Percentiles rank a stretch among this genome's conserved stretches.
Evolutionary conservation across 345 rosid species (phyloP).

Genomic region (Citrus mangshanensis): DNA sequence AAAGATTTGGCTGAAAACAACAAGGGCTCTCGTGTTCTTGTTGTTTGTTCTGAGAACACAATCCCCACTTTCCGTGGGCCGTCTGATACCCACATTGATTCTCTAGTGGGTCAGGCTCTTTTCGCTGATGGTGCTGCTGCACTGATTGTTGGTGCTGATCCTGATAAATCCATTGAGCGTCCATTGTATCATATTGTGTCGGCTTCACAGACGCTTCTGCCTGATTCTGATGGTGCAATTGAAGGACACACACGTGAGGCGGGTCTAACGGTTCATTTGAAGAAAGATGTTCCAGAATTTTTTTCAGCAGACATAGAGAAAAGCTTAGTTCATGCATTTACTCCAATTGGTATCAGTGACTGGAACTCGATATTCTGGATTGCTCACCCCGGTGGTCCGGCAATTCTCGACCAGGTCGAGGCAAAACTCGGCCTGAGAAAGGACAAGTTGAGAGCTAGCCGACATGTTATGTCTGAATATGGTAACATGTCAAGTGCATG

Average conservation of each 20-base stretch:
- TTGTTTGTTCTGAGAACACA: neutral
- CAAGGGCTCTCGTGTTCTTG: neutral
- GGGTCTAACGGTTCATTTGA: too few species aligned
- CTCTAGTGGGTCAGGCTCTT: neutral
- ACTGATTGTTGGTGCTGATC: too few species aligned
- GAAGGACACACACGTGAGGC: too few species aligned
- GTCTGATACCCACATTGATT: neutral
- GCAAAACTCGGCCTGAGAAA: neutral
- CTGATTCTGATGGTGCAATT: too few species aligned
- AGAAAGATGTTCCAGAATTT: too few species aligned
- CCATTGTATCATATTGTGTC: too few species aligned
- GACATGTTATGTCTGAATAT: neutral
- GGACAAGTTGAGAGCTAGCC: neutral
- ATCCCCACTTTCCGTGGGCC: neutral
- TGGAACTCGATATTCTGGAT: neutral
- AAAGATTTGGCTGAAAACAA: neutral
- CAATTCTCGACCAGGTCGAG: neutral
- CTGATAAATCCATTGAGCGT: too few species aligned
- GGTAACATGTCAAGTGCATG: conserved; percentile 5
- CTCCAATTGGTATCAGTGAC: neutral
- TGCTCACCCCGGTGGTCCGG: neutral
- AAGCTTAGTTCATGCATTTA: too few species aligned
- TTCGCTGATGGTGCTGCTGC: neutral
- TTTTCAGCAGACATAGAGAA: too few species aligned
- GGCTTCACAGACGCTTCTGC: too few species aligned